A percentile compares a stretch with the other conserved stretches of the same genome.
Evolutionary conservation across 495 filamentous ascomycete species (phyloP).

Genomic region (Neurospora sp.): DNA sequence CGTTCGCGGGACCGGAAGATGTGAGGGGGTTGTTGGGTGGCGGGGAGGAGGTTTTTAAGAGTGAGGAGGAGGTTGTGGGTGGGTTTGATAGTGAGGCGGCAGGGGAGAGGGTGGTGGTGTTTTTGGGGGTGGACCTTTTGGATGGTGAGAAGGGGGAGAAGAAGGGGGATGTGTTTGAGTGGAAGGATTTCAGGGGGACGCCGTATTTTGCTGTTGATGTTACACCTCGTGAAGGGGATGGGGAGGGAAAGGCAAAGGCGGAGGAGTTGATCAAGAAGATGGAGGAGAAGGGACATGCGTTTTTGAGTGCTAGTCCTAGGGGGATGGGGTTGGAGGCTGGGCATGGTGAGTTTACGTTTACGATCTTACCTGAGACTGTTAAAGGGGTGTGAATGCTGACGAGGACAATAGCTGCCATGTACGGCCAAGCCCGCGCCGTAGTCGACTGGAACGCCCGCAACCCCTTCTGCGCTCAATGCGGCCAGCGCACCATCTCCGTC

Average conservation of each 20-base stretch:
- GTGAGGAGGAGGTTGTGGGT: neutral
- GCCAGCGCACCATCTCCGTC: conserved; percentile 70
- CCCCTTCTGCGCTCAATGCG: conserved; percentile 83
- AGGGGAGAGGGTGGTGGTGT: neutral
- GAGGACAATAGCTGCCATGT: conserved; percentile 58
- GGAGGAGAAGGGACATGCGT: conserved; percentile 20
- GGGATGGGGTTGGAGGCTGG: conserved; percentile 30
- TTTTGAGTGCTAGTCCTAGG: conserved; percentile 17
- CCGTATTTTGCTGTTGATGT: conserved; percentile 89
- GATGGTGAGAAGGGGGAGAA: neutral
- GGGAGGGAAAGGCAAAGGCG: conserved; percentile 42
- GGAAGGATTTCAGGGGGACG: conserved; percentile 52
- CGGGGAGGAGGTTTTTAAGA: neutral
- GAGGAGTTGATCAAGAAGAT: conserved; percentile 32
- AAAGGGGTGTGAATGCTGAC: neutral
- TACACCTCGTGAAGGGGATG: conserved; percentile 44
- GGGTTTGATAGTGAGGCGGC: neutral
- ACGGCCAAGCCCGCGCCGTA: conserved; percentile 81
- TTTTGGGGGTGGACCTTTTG: neutral
- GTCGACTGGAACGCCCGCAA: conserved; percentile 93
- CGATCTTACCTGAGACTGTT: neutral
- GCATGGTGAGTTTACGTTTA: conserved; percentile 23
- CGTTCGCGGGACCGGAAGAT: neutral
- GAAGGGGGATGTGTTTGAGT: conserved; percentile 17
- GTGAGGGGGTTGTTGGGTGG: neutral